Base-by-base conservation (phyloP, 73 alveolate genomes). In the Diophrys appendiculata region DNA sequence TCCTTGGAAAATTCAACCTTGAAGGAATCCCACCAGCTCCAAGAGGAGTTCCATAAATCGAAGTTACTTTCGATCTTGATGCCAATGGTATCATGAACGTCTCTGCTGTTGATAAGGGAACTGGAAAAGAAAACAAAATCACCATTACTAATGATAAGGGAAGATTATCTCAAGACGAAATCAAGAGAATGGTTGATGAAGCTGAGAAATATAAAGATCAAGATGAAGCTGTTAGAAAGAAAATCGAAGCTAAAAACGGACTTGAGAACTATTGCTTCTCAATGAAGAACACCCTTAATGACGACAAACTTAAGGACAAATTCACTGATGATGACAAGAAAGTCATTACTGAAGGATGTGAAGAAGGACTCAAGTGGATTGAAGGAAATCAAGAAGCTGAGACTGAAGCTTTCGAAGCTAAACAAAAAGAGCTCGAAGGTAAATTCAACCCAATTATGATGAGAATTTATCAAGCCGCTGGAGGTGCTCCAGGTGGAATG, bases 1-100 rank as follows among this genome's bases (percentile, higher is more conserved):
- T 83, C 68, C 94, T 98, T 67, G 99, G 99, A 55, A 86, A 94
- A 82, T 96, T 98, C 96, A 92, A 89, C 85, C 86, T 98, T 33
- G 80, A 74, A 72, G 80, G 90, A 64, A 67, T 74, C 84, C 81
- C 84, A 27, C 76, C 72, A 65, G 84, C 82, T 70, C 79, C 87
- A 70, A 84, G 76, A 76, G 83, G 76, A 67, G 77, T 77, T 53
- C 92, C 83, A 52, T 74, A 94, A 82, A 90, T 94, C 29, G 97
- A 95, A 68, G 90, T 95, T 29, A 72, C 81, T 27, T 72, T 72
- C 71, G 81, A 72, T 53, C 35, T 72, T 67, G 82, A 67, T 79
- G 82, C 77, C 65, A 82, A 72, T 65, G 81, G 78, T 28, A 78
- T 95, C 80, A 72, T 92, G 70, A 95, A 90, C 73, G 98, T 93